Evolutionary conservation across 371 early-diverging fungal species (phyloP).

Genomic region (Mucor irregularis): DNA sequence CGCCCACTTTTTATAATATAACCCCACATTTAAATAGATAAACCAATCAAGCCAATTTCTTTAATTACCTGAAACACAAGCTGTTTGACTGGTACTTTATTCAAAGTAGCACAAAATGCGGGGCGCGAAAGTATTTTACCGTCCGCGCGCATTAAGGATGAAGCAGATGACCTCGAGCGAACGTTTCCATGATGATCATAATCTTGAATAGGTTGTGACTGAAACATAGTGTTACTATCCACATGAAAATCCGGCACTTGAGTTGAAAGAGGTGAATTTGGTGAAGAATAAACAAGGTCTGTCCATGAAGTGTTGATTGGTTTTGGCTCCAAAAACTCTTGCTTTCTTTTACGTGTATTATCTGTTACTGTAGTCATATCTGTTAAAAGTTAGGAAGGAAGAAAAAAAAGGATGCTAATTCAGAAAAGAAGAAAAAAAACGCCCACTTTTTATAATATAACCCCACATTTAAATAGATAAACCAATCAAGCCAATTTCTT

Average conservation of each 20-base stretch:
- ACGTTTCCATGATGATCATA: too few relatives aligned
- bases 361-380: constrained; percentile 30
- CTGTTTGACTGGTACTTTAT: not conserved
- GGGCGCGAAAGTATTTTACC: not conserved
- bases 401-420: constrained; percentile 3
- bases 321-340: constrained; percentile 6
- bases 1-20: constrained; percentile 2
- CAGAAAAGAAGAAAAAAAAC: not conserved
- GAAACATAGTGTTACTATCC: too few relatives aligned
- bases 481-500: constrained; percentile 4
- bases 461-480: not conserved
- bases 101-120: not conserved
- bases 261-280: constrained; percentile 30
- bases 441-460: constrained; percentile 1
- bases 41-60: constrained; percentile 5
- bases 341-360: constrained; percentile 25
- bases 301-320: constrained; percentile 18
- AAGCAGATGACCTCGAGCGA: too few relatives aligned
- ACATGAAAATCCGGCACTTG: too few relatives aligned
- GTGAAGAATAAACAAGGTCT: constrained; percentile 32
- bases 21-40: not conserved
- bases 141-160: too few relatives aligned
- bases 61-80: not conserved
- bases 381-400: not conserved
- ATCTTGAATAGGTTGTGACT: too few relatives aligned